These are phyloP conservation scores for Fusarium mundagurra DNA, from an alignment of 2,329 filamentous ascomycete species.

Conservation along the genomic window DNA sequence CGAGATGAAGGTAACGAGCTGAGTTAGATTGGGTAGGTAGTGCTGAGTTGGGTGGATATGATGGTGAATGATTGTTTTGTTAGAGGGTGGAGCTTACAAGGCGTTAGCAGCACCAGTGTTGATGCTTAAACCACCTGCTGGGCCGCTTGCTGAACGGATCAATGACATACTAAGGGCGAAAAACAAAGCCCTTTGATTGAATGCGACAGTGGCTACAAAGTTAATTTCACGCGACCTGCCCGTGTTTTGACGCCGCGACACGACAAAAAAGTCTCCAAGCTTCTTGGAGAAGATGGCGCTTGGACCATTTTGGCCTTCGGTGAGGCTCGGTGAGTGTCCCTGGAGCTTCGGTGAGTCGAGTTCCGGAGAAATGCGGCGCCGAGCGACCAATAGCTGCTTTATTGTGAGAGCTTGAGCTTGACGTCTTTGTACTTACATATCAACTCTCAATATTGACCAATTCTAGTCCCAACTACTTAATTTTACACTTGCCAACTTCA, in stretches of 20 bases:
- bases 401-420: constrained; percentile 32
- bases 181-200: constrained; percentile 17
- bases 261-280: constrained; percentile 28
- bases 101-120: constrained; percentile 70
- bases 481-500: background rate
- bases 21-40: background rate
- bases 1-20: background rate
- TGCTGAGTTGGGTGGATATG: constrained; percentile 24
- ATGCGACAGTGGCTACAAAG: constrained; percentile 35
- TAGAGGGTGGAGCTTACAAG: constrained; percentile 47
- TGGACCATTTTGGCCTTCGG: constrained; percentile 23
- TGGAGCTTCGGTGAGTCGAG: background rate
- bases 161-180: constrained; percentile 55
- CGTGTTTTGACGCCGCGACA: constrained; percentile 36
- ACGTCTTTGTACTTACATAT: constrained; percentile 20
- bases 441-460: background rate
- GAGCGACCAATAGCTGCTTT: constrained; percentile 17
- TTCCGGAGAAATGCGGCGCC: constrained; percentile 46
- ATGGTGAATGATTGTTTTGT: constrained; percentile 35
- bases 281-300: constrained; percentile 31
- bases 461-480: background rate
- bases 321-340: constrained; percentile 30
- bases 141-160: constrained; percentile 67
- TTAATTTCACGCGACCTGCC: constrained; percentile 29
- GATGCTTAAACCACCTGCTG: constrained; percentile 69